phyloP scores from a whole-genome alignment of 2,329 filamentous ascomycete genomes.

The Tympanopsis confertula region DNA sequence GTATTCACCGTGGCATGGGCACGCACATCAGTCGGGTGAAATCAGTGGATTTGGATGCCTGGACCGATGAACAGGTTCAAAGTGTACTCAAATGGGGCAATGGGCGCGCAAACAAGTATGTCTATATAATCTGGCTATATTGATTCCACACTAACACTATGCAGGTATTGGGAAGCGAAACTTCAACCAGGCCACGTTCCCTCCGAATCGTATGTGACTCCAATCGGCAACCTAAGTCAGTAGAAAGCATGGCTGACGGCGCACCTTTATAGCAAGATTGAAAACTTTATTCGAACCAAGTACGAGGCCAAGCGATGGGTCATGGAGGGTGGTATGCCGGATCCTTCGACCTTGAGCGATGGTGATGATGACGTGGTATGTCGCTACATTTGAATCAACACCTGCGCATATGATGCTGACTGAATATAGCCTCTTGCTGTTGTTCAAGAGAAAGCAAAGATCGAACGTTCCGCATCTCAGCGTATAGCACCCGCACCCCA shows the following conservation, averaged over 20 bases:
- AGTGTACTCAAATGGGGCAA: constrained; percentile 95
- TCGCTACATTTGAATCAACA: neutral
- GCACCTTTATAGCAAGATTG: constrained; percentile 55
- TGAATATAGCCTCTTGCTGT: constrained; percentile 34
- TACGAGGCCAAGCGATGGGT: constrained; percentile 98
- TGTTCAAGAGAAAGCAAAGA: constrained; percentile 52
- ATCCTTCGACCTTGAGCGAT: constrained; percentile 74
- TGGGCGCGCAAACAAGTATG: constrained; percentile 86
- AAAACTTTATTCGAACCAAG: constrained; percentile 98
- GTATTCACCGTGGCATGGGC: constrained; percentile 96
- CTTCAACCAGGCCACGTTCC: constrained; percentile 81
- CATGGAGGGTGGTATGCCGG: constrained; percentile 93
- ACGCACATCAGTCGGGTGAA: constrained; percentile 98
- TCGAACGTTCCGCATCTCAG: constrained; percentile 45
- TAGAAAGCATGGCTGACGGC: neutral
- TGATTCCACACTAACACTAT: too few species aligned
- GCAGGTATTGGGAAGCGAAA: constrained; percentile 70
- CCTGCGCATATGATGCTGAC: neutral
- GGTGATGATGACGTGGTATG: constrained; percentile 74
- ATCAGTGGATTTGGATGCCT: constrained; percentile 92
- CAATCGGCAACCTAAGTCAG: neutral
- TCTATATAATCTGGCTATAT: neutral
- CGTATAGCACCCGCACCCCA: constrained; percentile 42
- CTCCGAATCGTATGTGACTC: constrained; percentile 55
- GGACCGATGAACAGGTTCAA: constrained; percentile 95